phyloP scores from a whole-genome alignment of 176 grass and related monocot species.

The Oryza rufipogon region DNA sequence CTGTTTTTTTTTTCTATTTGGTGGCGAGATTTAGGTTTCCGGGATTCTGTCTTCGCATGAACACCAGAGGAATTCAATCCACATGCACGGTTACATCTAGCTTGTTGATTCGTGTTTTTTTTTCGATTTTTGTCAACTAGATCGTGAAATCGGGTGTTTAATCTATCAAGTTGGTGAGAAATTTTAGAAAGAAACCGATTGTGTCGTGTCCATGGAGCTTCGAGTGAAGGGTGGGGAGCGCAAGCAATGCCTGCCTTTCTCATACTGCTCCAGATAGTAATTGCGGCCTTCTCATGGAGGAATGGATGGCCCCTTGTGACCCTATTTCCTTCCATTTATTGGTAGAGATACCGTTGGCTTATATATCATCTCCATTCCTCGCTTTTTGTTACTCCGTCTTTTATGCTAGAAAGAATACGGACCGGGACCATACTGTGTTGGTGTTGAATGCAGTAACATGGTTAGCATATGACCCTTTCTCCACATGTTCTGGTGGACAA shows the following conservation, averaged over 20 bases:
- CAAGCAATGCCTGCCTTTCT: conserved; percentile 59
- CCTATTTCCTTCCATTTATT: conserved; percentile 28
- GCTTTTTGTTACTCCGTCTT: neutral
- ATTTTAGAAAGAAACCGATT: too few relatives aligned
- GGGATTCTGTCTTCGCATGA: neutral
- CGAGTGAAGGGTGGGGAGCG: conserved; percentile 54
- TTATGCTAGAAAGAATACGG: neutral
- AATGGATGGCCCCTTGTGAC: conserved; percentile 25
- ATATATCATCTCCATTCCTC: neutral
- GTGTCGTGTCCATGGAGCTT: conserved; percentile 38
- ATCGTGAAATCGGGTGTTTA: neutral
- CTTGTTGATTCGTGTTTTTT: neutral
- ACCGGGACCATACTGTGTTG: neutral
- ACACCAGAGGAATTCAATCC: neutral
- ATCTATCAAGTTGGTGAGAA: neutral
- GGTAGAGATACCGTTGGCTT: conserved; percentile 43
- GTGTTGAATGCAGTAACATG: neutral
- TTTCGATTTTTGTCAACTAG: neutral
- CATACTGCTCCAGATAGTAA: conserved; percentile 57
- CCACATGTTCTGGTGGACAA: neutral
- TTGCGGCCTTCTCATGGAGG: neutral
- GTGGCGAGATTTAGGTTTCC: neutral
- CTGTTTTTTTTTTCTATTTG: neutral
- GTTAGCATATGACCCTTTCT: neutral
- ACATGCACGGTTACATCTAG: neutral